These are phyloP conservation scores for Aureobasidium vineae DNA, from an alignment of 2,329 filamentous ascomycete species.

Conservation along the genomic window DNA sequence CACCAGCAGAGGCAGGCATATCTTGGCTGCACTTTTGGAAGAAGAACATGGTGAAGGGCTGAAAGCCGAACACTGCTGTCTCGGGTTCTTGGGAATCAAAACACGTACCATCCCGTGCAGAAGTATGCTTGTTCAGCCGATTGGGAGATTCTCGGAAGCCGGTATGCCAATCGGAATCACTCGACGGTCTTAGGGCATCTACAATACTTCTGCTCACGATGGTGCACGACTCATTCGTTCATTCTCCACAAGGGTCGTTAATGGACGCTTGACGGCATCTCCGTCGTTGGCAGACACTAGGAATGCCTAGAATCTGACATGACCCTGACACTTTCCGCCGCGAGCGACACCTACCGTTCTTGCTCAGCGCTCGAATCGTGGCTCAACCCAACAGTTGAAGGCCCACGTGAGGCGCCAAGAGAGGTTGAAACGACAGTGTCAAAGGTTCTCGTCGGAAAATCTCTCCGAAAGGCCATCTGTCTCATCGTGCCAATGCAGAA, in stretches of 20 bases:
- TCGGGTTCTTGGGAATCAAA: not conserved
- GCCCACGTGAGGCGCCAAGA: not conserved
- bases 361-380: not conserved
- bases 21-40: not conserved
- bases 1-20: not conserved
- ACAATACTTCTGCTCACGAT: too few relatives aligned
- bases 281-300: too few relatives aligned
- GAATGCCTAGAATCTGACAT: not conserved
- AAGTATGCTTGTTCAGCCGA: too few relatives aligned
- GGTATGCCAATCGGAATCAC: too few relatives aligned
- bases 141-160: too few relatives aligned
- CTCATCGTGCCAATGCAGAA: not conserved
- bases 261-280: not conserved
- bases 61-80: not conserved
- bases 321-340: not conserved
- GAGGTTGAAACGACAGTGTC: slow-evolving; percentile 10
- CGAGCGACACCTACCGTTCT: not conserved
- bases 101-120: too few relatives aligned
- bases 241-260: not conserved
- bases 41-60: not conserved
- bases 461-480: not conserved
- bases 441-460: not conserved
- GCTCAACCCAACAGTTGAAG: not conserved
- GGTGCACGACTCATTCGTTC: not conserved
- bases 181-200: too few relatives aligned